phyloP scores from a whole-genome alignment of 148 eudicot genomes.

The Rhododendron henanense region DNA sequence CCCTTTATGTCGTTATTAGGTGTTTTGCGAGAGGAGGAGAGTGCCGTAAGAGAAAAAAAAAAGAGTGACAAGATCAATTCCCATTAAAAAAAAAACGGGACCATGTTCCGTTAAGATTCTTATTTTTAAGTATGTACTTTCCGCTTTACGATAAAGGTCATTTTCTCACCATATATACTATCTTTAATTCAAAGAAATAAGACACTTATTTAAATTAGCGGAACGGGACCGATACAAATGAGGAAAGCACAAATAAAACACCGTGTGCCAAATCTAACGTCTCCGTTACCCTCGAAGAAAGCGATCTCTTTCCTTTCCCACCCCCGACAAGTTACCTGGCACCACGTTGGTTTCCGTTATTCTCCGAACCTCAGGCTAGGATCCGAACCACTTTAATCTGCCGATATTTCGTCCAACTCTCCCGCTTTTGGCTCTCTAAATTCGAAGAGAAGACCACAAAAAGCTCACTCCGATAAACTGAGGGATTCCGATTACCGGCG shows the following conservation, averaged over 20 bases:
- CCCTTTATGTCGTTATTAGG: no score
- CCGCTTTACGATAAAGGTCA: accelerated
- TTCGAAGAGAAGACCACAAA: background rate
- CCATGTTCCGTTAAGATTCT: accelerated
- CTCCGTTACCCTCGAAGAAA: background rate
- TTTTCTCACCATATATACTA: no score
- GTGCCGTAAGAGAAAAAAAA: no score
- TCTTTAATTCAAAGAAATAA: no score
- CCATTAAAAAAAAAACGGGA: no score
- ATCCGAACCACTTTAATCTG: background rate
- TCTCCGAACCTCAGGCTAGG: constrained; percentile 5
- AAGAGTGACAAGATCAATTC: no score
- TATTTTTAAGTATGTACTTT: no score
- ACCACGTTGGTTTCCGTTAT: constrained; percentile 9
- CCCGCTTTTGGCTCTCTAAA: background rate
- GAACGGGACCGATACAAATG: no score
- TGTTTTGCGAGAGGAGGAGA: no score
- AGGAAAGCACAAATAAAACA: background rate
- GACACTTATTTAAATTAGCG: no score
- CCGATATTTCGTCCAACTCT: background rate
- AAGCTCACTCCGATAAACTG: background rate
- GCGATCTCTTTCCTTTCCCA: background rate
- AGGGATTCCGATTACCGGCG: constrained; percentile 2
- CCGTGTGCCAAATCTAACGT: background rate
- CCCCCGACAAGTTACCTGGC: background rate